Conservation (phyloP, 75 land plant genomes). For the Cunninghamia lanceolata region DNA sequence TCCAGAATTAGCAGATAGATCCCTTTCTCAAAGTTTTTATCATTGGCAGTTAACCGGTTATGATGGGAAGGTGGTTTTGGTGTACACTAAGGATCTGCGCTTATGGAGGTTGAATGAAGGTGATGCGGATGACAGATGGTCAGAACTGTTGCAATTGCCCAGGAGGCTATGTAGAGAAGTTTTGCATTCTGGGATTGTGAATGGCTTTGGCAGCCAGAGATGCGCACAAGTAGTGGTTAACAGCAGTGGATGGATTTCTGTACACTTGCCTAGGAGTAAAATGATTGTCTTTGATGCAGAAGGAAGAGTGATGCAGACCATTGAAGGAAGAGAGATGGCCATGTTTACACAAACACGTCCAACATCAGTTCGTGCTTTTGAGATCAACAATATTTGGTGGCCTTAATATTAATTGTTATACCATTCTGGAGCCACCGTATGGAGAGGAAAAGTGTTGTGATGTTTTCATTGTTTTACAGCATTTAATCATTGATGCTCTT, state of each 20-base stretch:
- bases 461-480: too few relatives aligned
- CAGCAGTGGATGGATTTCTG: not conserved
- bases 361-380: not conserved
- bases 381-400: conserved; percentile 2
- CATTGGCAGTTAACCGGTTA: not conserved
- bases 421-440: too few relatives aligned
- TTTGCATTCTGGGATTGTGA: not conserved
- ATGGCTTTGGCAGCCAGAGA: not conserved
- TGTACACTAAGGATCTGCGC: not conserved
- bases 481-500: too few relatives aligned
- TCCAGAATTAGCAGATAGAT: not conserved
- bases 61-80: not conserved
- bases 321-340: not conserved
- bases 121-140: not conserved
- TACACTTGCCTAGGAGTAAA: not conserved
- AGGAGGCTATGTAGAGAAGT: not conserved
- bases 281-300: not conserved
- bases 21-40: not conserved
- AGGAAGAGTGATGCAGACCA: not conserved
- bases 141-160: not conserved
- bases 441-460: too few relatives aligned
- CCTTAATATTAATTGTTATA: too few relatives aligned
- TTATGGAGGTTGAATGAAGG: not conserved
- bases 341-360: not conserved
- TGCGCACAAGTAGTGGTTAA: not conserved